phyloP scores from a whole-genome alignment of 768 basidiomycete species.

The Boletus eberwhitei region DNA sequence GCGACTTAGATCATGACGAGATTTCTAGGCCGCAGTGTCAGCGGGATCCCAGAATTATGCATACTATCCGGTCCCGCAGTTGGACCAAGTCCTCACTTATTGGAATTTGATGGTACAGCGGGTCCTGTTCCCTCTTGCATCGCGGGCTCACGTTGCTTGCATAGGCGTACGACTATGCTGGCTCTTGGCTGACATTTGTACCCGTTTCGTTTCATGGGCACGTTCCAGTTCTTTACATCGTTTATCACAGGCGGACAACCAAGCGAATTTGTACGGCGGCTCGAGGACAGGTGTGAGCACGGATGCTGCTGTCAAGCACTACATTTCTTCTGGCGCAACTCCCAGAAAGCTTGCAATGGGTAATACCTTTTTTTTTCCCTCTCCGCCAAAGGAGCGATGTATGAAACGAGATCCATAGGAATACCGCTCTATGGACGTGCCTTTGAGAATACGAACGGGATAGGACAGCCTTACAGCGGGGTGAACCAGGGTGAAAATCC shows the following conservation, averaged over 20 bases:
- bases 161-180: constrained; percentile 74
- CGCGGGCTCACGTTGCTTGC: background rate
- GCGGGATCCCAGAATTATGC: constrained; percentile 60
- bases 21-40: constrained; percentile 50
- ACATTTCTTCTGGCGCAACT: constrained; percentile 57
- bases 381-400: background rate
- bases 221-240: background rate
- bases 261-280: constrained; percentile 70
- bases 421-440: constrained; percentile 81
- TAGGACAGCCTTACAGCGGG: constrained; percentile 67
- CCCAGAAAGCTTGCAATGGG: constrained; percentile 66
- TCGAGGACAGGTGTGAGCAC: constrained; percentile 61
- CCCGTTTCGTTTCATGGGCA: constrained; percentile 31
- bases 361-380: constrained; percentile 16
- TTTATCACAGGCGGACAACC: constrained; percentile 41
- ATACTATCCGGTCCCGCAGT: constrained; percentile 54
- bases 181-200: constrained; percentile 66
- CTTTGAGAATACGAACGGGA: constrained; percentile 65
- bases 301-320: constrained; percentile 62
- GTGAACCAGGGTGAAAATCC: constrained; percentile 33
- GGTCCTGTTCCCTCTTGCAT: background rate
- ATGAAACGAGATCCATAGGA: constrained; percentile 31
- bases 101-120: constrained; percentile 76
- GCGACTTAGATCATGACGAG: background rate
- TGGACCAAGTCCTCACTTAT: constrained; percentile 64